phyloP scores from a whole-genome alignment of 1,284 basidiomycete species.

The Moniliella sp. region DNA sequence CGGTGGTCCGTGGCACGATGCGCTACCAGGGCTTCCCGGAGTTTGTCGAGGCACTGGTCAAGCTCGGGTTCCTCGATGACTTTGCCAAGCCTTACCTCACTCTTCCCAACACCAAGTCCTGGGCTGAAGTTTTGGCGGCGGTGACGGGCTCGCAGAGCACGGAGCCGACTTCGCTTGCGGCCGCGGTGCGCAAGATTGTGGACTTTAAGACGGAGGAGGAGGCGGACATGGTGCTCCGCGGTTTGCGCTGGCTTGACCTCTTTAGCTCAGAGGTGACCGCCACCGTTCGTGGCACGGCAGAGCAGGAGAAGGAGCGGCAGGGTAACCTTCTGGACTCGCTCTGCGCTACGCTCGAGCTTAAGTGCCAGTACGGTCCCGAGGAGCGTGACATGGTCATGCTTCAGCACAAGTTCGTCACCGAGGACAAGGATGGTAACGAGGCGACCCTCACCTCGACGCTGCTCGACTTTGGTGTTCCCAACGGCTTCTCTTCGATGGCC shows the following conservation, averaged over 20 bases:
- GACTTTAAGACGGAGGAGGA: conserved; percentile 17
- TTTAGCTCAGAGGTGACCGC: conserved; percentile 45
- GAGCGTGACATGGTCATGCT: conserved; percentile 92
- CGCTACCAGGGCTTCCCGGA: conserved; percentile 96
- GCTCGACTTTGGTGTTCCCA: conserved; percentile 60
- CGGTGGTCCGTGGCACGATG: conserved; percentile 74
- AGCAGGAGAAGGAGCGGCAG: conserved; percentile 44
- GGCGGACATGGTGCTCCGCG: conserved; percentile 15
- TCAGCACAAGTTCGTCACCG: conserved; percentile 52
- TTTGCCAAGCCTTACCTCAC: conserved; percentile 50
- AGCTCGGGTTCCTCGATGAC: conserved; percentile 63
- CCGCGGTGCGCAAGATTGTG: conserved; percentile 13
- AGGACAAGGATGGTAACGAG: conserved; percentile 40
- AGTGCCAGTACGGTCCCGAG: conserved; percentile 73
- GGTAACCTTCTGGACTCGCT: conserved; percentile 80
- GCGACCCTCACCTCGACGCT: conserved; percentile 76
- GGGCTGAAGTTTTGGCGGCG: conserved; percentile 52
- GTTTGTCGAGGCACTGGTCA: conserved; percentile 69
- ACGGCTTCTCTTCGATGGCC: conserved; percentile 82
- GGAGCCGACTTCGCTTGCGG: conserved; percentile 36
- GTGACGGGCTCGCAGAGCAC: conserved; percentile 47
- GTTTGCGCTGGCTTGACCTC: conserved; percentile 71
- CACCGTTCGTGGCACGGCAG: conserved; percentile 26
- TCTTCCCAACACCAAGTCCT: conserved; percentile 32
- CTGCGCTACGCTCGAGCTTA: conserved; percentile 65